These are phyloP conservation scores for Ogataea ganodermae DNA, from an alignment of 805 yeast species.

Conservation along the genomic window DNA sequence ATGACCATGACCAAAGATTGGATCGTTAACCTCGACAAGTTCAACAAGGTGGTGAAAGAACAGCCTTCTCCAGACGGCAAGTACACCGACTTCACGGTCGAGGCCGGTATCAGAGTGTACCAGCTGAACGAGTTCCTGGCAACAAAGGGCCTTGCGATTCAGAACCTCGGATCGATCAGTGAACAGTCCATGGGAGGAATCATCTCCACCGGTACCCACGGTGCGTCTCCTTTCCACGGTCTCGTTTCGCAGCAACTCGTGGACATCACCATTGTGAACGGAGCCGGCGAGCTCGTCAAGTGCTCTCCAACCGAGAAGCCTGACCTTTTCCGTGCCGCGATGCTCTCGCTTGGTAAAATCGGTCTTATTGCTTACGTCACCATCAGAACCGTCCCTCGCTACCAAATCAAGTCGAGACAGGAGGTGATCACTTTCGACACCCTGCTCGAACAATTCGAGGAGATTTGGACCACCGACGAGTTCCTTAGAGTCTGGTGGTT, in stretches of 20 bases:
- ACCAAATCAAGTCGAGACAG: constrained; percentile 76
- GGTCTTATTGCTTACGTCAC: constrained; percentile 89
- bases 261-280: constrained; percentile 69
- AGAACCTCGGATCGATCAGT: constrained; percentile 89
- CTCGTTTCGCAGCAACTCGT: constrained; percentile 87
- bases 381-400: constrained; percentile 78
- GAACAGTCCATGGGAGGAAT: constrained; percentile 96
- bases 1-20: constrained; percentile 86
- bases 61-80: constrained; percentile 55
- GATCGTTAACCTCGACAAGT: constrained; percentile 82
- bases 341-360: constrained; percentile 85
- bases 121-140: constrained; percentile 71
- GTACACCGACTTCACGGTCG: constrained; percentile 89
- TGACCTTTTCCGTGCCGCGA: constrained; percentile 75
- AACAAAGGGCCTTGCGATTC: constrained; percentile 71
- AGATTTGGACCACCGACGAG: constrained; percentile 86
- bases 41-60: constrained; percentile 51
- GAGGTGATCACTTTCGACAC: constrained; percentile 81
- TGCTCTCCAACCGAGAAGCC: constrained; percentile 67
- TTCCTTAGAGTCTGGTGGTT: constrained; percentile 97
- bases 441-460: constrained; percentile 70
- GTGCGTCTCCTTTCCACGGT: constrained; percentile 92
- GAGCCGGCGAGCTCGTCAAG: constrained; percentile 68
- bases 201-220: constrained; percentile 95
- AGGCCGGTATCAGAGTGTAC: constrained; percentile 83